Base-by-base conservation (phyloP, 331 rosid species). In the Erythrophleum ivorense region DNA sequence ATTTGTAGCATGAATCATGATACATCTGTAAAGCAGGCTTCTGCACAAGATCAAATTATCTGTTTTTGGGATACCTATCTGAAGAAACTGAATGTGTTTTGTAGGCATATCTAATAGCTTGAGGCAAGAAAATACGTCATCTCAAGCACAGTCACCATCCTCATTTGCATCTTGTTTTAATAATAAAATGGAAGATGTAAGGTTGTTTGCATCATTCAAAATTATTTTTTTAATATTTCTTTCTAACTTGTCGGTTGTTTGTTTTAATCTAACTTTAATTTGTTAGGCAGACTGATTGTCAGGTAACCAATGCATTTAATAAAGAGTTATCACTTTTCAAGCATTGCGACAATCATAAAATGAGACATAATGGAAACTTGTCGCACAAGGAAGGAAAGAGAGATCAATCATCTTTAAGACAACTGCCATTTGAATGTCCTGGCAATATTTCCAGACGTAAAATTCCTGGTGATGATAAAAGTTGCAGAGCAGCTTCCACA, bases 121-220 rank as follows among this genome's bases (percentile, higher is more conserved):
- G 71, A 90, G 79, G 77, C 71, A 83, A 75, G 91, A 86, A 77
- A 78, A 63, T 77, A 4, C 74, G 65, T 40, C 83, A 65, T 75
- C 91, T 87, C 85, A 75, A 55, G 78, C 52, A 63, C 83, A 57
- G 70, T 16, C 73, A 71, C 63, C n/a, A 55, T 54, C 91, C 64
- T 7, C 86, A 75, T 95, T 95, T 84, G 53, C 86, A 38, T 50
- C 88, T 71, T 21, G 7, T 59, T 86, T 95, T 54, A 16, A 21
- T 73, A 73, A 77, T 82, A 88, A 88, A 88, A 68, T 92, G 59
- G 86, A 88, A 43, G 85, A 78, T 76, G 99, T 95, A 90, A 79
- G 87, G 80, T 74, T 87, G 83, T 80, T 83, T 73, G 78, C 71
- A 48, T 75, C 14, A 82, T 79, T 29, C 3, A 31, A 19, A 80